These are phyloP conservation scores for Achaetomium macrosporum DNA, from an alignment of 2,329 filamentous ascomycete species.

Conservation along the genomic window DNA sequence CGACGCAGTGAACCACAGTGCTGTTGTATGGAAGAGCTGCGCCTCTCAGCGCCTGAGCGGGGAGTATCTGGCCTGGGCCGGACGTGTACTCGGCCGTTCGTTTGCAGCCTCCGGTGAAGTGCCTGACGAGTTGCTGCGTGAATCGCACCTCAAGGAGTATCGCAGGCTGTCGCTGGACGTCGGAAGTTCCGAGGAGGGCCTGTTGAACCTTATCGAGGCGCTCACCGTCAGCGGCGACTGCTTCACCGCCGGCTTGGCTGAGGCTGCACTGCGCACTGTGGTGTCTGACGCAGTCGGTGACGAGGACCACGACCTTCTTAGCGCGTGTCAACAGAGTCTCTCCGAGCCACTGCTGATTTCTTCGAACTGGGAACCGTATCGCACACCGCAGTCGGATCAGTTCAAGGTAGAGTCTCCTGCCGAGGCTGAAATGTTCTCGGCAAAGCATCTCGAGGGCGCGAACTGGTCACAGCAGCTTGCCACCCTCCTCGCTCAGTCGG, in stretches of 20 bases:
- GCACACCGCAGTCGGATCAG: constrained; percentile 49
- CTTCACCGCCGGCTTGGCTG: constrained; percentile 52
- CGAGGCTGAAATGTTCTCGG: constrained; percentile 32
- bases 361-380: constrained; percentile 53
- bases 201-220: constrained; percentile 57
- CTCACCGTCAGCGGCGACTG: constrained; percentile 55
- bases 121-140: constrained; percentile 52
- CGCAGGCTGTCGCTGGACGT: constrained; percentile 41
- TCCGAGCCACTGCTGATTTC: constrained; percentile 46
- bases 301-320: constrained; percentile 42
- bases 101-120: constrained; percentile 72
- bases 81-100: constrained; percentile 73
- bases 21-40: constrained; percentile 72
- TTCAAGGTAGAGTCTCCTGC: constrained; percentile 23
- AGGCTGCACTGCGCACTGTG: constrained; percentile 52
- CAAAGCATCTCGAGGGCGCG: constrained; percentile 38
- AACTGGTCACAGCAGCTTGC: constrained; percentile 60
- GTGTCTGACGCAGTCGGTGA: constrained; percentile 47
- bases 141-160: constrained; percentile 51
- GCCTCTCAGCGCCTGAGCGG: constrained; percentile 55
- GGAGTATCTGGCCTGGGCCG: constrained; percentile 78
- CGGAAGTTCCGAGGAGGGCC: constrained; percentile 55
- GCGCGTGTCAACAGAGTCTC: constrained; percentile 48
- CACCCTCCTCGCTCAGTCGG: constrained; percentile 53
- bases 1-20: constrained; percentile 55